phyloP scores from a whole-genome alignment of 805 yeast species.

The Candida andamanensis region DNA sequence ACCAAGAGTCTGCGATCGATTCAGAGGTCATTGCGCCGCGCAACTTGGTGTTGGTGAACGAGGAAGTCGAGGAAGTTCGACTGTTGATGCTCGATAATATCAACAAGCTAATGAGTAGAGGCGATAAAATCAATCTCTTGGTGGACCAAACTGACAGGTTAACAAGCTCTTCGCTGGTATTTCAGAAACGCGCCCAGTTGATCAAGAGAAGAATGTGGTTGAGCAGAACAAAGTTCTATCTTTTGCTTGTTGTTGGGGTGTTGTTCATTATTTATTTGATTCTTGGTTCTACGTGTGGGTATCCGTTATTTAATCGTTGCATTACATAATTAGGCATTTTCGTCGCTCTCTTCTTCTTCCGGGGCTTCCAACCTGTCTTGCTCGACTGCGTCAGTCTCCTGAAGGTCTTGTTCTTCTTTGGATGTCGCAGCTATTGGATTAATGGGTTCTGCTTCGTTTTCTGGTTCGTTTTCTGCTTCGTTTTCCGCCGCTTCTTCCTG shows the following conservation, averaged over 20 bases:
- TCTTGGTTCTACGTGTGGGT: constrained; percentile 50
- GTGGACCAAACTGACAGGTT: constrained; percentile 77
- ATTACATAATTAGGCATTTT: constrained; percentile 11
- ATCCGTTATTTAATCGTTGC: constrained; percentile 44
- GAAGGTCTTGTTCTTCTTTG: constrained; percentile 30
- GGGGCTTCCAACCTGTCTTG: constrained; percentile 7
- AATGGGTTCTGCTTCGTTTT: too few species aligned
- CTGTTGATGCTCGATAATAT: constrained; percentile 69
- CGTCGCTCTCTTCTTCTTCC: constrained; percentile 9
- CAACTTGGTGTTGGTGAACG: constrained; percentile 37
- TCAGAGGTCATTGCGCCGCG: constrained; percentile 28
- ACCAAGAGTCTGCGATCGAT: constrained; percentile 10
- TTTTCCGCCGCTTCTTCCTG: constrained; percentile 5
- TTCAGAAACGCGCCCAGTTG: constrained; percentile 61
- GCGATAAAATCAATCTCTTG: constrained; percentile 65
- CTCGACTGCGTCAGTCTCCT: constrained; percentile 18
- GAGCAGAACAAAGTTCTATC: constrained; percentile 46
- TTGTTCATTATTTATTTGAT: constrained; percentile 39
- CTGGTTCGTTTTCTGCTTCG: constrained; percentile 10
- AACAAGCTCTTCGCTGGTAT: constrained; percentile 60
- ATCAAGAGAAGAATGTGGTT: constrained; percentile 70
- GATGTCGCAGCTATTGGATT: constrained; percentile 27
- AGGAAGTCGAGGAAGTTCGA: constrained; percentile 61
- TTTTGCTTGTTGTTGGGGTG: constrained; percentile 16
- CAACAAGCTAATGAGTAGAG: constrained; percentile 67